Evolutionary conservation across 805 yeast species (phyloP).

Genomic region (Metschnikowia aberdeeniae): DNA sequence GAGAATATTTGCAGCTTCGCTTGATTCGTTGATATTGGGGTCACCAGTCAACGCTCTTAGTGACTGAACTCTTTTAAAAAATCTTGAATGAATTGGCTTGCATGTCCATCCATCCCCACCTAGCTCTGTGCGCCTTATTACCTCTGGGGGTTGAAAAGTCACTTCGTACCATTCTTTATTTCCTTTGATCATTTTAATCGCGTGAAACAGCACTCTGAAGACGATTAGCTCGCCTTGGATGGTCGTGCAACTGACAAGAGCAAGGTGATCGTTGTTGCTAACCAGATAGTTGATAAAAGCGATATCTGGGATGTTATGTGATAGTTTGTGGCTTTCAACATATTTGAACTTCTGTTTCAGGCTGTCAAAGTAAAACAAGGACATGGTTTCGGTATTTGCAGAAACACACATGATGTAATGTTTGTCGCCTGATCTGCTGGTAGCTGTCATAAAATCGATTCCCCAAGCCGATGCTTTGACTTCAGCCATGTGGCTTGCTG

Average conservation of each 20-base stretch:
- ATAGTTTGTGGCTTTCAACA: conserved; percentile 38
- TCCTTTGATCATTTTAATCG: not conserved
- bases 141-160: conserved; percentile 26
- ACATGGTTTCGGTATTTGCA: conserved; percentile 49
- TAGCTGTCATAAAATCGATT: conserved; percentile 37
- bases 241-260: conserved; percentile 36
- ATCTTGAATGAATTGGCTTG: conserved; percentile 32
- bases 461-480: conserved; percentile 60
- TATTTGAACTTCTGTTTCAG: conserved; percentile 25
- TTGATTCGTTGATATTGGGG: conserved; percentile 28
- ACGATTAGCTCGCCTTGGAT: conserved; percentile 45
- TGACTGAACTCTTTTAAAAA: conserved; percentile 48
- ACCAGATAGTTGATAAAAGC: conserved; percentile 29
- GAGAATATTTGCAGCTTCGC: conserved; percentile 25
- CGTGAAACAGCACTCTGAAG: conserved; percentile 31
- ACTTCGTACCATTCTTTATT: not conserved
- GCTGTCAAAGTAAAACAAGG: conserved; percentile 34
- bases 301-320: conserved; percentile 55
- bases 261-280: conserved; percentile 19
- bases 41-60: conserved; percentile 49
- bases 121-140: conserved; percentile 21
- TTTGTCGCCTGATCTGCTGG: conserved; percentile 13
- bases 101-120: conserved; percentile 52
- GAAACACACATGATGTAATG: conserved; percentile 44
- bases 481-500: conserved; percentile 20